phyloP scores from a whole-genome alignment of 331 rosid genomes.

The Dryas integrifolia region DNA sequence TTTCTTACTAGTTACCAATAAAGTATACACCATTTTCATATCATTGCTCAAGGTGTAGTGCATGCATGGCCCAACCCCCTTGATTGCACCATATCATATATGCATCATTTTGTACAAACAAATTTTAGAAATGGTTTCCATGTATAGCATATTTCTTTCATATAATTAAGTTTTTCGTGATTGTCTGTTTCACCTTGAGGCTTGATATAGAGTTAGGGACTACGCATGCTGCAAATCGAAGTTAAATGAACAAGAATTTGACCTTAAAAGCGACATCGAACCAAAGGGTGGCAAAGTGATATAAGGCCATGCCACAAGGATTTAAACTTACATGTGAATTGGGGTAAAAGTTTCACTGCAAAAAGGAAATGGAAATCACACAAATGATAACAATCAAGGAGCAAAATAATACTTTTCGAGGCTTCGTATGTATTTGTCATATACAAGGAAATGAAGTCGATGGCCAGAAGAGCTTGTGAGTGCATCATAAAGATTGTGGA shows the following conservation, averaged over 20 bases:
- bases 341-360: conserved; percentile 2
- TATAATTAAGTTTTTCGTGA: background rate
- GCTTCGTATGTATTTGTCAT: conserved; percentile 75
- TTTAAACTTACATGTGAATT: background rate
- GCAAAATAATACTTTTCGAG: conserved; percentile 65
- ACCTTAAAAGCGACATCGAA: background rate
- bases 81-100: background rate
- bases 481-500: conserved; percentile 72
- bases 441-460: conserved; percentile 81
- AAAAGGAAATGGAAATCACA: conserved; percentile 8
- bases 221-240: background rate
- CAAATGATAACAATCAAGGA: conserved; percentile 19
- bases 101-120: background rate
- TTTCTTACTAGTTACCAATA: background rate
- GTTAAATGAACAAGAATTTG: background rate
- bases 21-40: background rate
- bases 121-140: background rate
- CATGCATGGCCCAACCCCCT: background rate
- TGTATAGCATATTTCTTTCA: background rate
- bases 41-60: background rate
- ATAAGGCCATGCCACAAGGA: background rate
- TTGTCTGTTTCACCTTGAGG: background rate
- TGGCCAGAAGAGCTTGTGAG: conserved; percentile 60
- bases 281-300: background rate
- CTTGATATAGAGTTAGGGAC: background rate